phyloP scores from a whole-genome alignment of 2,329 filamentous ascomycete genomes.

The Torrubiellomyces zombiae region DNA sequence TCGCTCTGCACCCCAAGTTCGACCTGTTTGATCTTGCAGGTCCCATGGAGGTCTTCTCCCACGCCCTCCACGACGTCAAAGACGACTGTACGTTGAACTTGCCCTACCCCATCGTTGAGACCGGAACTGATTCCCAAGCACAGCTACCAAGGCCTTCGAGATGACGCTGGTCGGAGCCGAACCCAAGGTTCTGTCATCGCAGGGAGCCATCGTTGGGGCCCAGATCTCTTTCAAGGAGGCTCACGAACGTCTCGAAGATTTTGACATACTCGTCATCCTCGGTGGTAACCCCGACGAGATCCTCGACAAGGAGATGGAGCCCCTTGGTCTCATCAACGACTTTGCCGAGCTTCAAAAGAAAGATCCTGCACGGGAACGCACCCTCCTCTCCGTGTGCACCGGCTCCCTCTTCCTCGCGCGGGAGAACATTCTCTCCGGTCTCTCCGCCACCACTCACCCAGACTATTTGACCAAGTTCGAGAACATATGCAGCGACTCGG shows the following conservation, averaged over 20 bases:
- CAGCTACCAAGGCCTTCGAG: conserved; percentile 41
- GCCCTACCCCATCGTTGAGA: not conserved
- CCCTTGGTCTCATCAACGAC: conserved; percentile 54
- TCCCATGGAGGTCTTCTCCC: conserved; percentile 32
- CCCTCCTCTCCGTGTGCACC: conserved; percentile 64
- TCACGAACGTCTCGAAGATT: conserved; percentile 54
- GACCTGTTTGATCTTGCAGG: conserved; percentile 42
- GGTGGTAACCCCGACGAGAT: conserved; percentile 51
- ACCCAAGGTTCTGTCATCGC: conserved; percentile 35
- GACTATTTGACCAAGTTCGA: conserved; percentile 69
- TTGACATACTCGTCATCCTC: conserved; percentile 63
- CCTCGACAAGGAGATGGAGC: conserved; percentile 51
- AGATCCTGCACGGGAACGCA: conserved; percentile 65
- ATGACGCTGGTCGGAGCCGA: conserved; percentile 37
- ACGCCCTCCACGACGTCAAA: conserved; percentile 34
- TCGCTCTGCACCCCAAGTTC: conserved; percentile 44
- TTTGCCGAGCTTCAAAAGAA: conserved; percentile 68
- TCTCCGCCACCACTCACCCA: conserved; percentile 69
- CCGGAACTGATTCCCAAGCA: conserved; percentile 3
- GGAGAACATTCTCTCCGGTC: conserved; percentile 59
- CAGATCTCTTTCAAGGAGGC: conserved; percentile 69
- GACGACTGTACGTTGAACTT: conserved; percentile 25
- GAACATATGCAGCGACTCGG: conserved; percentile 60
- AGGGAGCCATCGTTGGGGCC: conserved; percentile 55
- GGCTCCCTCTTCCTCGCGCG: conserved; percentile 63